Evolutionary conservation across 2,329 filamentous ascomycete species (phyloP).

Genomic region (Seiridium cupressi): DNA sequence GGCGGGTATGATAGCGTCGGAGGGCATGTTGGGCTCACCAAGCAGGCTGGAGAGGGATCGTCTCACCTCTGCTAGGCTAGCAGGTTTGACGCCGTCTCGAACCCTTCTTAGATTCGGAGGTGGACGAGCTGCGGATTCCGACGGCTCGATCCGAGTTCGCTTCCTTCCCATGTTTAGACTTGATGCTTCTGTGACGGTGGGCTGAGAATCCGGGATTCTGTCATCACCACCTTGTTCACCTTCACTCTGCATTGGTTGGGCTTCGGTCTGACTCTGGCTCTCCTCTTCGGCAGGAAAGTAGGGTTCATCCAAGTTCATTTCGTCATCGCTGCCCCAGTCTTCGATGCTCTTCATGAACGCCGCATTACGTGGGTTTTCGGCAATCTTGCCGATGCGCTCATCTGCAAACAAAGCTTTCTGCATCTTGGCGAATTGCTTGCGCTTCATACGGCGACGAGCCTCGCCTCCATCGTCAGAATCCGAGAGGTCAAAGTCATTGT

Average conservation of each 20-base stretch:
- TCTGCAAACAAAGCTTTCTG: slow-evolving; percentile 84
- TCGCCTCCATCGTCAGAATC: slow-evolving; percentile 89
- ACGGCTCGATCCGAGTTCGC: slow-evolving; percentile 23
- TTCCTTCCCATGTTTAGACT: slow-evolving; percentile 33
- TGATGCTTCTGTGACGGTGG: slow-evolving; percentile 28
- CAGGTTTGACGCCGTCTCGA: slow-evolving; percentile 62
- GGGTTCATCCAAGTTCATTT: slow-evolving; percentile 71
- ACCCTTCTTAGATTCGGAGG: slow-evolving; percentile 63
- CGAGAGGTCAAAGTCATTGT: slow-evolving; percentile 78
- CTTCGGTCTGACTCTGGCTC: slow-evolving; percentile 25
- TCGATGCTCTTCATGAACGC: slow-evolving; percentile 91
- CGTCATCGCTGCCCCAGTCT: slow-evolving; percentile 73
- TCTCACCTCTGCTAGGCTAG: slow-evolving; percentile 76
- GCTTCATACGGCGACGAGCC: slow-evolving; percentile 74
- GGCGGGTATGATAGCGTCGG: slow-evolving; percentile 45
- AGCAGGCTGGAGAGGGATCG: slow-evolving; percentile 82
- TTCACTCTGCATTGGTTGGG: slow-evolving; percentile 18
- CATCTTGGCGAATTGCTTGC: slow-evolving; percentile 87
- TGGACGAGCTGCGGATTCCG: slow-evolving; percentile 39
- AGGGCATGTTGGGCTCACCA: slow-evolving; percentile 50
- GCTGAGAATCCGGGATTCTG: slow-evolving; percentile 52
- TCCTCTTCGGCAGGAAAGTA: slow-evolving; percentile 32
- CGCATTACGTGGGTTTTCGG: slow-evolving; percentile 81
- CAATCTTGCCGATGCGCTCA: slow-evolving; percentile 87
- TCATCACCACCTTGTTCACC: slow-evolving; percentile 19